Conservation (phyloP, 306 rosid genomes). For the Carpinus viminea region DNA sequence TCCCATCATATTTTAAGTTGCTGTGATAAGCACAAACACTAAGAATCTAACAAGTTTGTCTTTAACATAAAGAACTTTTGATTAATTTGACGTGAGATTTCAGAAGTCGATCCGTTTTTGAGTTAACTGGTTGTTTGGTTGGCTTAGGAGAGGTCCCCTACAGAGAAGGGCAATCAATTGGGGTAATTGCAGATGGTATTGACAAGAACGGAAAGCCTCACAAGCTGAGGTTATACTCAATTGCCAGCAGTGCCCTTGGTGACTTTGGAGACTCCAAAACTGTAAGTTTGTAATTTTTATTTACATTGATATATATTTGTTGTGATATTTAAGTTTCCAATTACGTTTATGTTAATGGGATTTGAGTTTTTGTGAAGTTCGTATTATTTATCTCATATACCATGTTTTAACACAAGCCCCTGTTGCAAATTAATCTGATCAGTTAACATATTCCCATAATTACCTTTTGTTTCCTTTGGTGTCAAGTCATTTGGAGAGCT, state of each 20-base stretch:
- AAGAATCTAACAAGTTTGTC: neutral
- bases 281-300: slow-evolving; percentile 38
- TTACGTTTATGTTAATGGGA: neutral
- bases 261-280: slow-evolving; percentile 96
- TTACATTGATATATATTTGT: neutral
- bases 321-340: neutral
- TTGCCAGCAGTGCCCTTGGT: slow-evolving; percentile 93
- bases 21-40: neutral
- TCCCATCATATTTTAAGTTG: neutral
- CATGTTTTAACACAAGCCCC: slow-evolving; percentile 8
- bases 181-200: slow-evolving; percentile 77
- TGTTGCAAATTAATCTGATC: slow-evolving; percentile 4
- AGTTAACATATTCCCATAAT: neutral
- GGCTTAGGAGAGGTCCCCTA: slow-evolving; percentile 86
- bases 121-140: slow-evolving; percentile 1
- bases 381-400: neutral
- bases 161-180: slow-evolving; percentile 97
- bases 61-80: neutral
- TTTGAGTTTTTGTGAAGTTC: neutral
- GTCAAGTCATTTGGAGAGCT: slow-evolving; percentile 13
- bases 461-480: neutral
- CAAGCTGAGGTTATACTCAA: slow-evolving; percentile 82
- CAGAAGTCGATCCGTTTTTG: neutral
- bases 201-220: slow-evolving; percentile 97
- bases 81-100: neutral